phyloP scores from a whole-genome alignment of 225 moss, liverwort and hornwort genomes.

The Climacium dendroides region DNA sequence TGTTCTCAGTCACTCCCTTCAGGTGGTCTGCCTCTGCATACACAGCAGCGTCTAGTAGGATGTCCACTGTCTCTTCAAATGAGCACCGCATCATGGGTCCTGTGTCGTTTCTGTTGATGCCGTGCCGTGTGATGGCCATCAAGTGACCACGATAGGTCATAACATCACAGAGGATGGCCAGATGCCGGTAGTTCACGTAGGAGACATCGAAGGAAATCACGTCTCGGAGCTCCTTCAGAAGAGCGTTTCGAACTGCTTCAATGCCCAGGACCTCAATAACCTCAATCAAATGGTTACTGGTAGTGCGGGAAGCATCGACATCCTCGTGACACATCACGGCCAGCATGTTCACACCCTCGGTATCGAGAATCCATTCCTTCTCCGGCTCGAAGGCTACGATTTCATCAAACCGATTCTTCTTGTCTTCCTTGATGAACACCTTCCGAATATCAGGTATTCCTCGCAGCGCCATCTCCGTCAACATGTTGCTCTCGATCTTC shows the following conservation, averaged over 20 bases:
- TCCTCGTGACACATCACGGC: slow-evolving; percentile 99
- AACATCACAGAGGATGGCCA: slow-evolving; percentile 95
- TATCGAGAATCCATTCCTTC: slow-evolving; percentile 96
- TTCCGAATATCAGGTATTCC: slow-evolving; percentile 96
- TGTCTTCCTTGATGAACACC: slow-evolving; percentile 91
- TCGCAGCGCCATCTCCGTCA: slow-evolving; percentile 94
- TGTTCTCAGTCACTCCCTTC: slow-evolving; percentile 96
- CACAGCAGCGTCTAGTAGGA: slow-evolving; percentile 91
- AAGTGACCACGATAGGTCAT: slow-evolving; percentile 99
- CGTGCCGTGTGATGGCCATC: slow-evolving; percentile 99
- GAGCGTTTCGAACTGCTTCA: slow-evolving; percentile 88
- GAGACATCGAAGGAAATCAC: slow-evolving; percentile 97
- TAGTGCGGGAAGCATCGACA: slow-evolving; percentile 92
- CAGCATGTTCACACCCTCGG: slow-evolving; percentile 98
- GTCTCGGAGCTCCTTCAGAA: slow-evolving; percentile 85
- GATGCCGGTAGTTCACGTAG: slow-evolving; percentile 95
- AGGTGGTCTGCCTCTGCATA: slow-evolving; percentile 94
- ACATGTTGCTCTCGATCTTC: slow-evolving; percentile 99
- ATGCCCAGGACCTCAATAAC: slow-evolving; percentile 99
- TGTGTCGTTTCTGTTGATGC: slow-evolving; percentile 93
- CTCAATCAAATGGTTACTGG: slow-evolving; percentile 97
- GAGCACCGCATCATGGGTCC: slow-evolving; percentile 99
- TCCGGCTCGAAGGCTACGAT: slow-evolving; percentile 74
- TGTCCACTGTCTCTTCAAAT: slow-evolving; percentile 97
- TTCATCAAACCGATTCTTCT: slow-evolving; percentile 87